A percentile compares a stretch with the other conserved stretches of the same genome.
phyloP scores from a whole-genome alignment of 2,329 filamentous ascomycete species.

The Scedosporium boydii region DNA sequence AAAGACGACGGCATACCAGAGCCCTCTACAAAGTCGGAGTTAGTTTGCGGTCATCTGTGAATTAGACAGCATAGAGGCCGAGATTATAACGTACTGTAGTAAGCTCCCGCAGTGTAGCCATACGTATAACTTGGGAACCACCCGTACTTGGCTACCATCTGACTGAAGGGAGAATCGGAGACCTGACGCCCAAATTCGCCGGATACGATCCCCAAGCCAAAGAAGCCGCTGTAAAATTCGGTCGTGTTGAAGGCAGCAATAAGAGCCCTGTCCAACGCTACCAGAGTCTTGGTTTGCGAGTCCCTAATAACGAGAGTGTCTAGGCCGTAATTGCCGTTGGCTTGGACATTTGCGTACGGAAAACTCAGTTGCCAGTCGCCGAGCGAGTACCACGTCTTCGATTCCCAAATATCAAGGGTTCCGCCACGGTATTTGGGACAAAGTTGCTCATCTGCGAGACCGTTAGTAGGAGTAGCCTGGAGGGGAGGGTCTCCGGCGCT shows the following conservation, averaged over 20 bases:
- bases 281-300: slow-evolving; percentile 24
- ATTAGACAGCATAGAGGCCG: slow-evolving; percentile 1
- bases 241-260: slow-evolving; percentile 47
- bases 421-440: slow-evolving; percentile 50
- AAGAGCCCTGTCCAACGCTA: slow-evolving; percentile 34
- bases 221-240: slow-evolving; percentile 41
- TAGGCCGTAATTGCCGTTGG: slow-evolving; percentile 56
- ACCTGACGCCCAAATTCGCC: slow-evolving; percentile 41
- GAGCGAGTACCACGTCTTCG: slow-evolving; percentile 47
- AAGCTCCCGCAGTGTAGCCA: slow-evolving; percentile 67
- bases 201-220: slow-evolving; percentile 46
- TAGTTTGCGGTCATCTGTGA: background rate
- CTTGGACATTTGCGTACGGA: slow-evolving; percentile 45
- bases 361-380: slow-evolving; percentile 53
- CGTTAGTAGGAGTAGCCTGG: slow-evolving; percentile 10
- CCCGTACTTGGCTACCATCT: slow-evolving; percentile 49
- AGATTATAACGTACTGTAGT: slow-evolving; percentile 44
- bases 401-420: slow-evolving; percentile 43
- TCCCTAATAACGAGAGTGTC: slow-evolving; percentile 36
- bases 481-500: background rate
- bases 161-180: slow-evolving; percentile 40
- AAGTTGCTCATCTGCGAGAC: slow-evolving; percentile 30
- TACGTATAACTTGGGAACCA: slow-evolving; percentile 64
- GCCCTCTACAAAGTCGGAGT: slow-evolving; percentile 19
- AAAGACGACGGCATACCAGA: slow-evolving; percentile 43